Evolutionary conservation across 148 eudicot genomes (phyloP), one percentile per base, ranked within the genome.

Genomic region (Nepenthes mirabilis): DNA sequence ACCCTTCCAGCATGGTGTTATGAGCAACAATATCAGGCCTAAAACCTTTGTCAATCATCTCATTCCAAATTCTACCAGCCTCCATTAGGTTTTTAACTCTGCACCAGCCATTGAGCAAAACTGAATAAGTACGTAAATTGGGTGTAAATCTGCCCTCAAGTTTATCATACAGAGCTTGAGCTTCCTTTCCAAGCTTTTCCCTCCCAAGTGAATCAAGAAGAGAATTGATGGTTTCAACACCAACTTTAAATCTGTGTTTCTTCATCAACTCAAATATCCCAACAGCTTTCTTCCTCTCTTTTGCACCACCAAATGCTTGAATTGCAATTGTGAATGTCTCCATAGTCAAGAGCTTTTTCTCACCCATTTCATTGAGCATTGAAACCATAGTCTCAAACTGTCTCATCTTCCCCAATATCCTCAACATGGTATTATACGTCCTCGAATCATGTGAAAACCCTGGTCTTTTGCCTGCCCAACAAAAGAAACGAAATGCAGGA

Each of bases 371-470:
- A 56, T 83, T 90, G 7, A 91, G 82, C 66, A 91, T 63, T 1
- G 90, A 66, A 34, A 85, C 81, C 86, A 91, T 78, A 2, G 94
- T 91, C 80, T 88, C 96, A 51, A 81, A 88, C 68, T 91, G 97
- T 76, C 84, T 80, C 1, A 84, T 67, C 74, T 85, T 91, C 33
- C 97, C 96, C 37, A 91, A 71, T 58, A 91, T 77, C 32, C 33
- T 52, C 83, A 88, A 78, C 88, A 91, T 88, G 33, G 64, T 66
- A 60, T 91, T 91, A 48, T 79, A 88, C 10, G 88, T 88, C 66
- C 76, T 76, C 0, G 94, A 83, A 79, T 83, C 79, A 53, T 88
- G 97, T 3, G 50, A 57, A 63, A 74, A 91, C 11, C 80, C 88
- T 0, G 80, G 72, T 68, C 55, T 72, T 72, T 67, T 65, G 14